Evolutionary conservation across 345 rosid genomes (phyloP).

Genomic region (Populus simonii): DNA sequence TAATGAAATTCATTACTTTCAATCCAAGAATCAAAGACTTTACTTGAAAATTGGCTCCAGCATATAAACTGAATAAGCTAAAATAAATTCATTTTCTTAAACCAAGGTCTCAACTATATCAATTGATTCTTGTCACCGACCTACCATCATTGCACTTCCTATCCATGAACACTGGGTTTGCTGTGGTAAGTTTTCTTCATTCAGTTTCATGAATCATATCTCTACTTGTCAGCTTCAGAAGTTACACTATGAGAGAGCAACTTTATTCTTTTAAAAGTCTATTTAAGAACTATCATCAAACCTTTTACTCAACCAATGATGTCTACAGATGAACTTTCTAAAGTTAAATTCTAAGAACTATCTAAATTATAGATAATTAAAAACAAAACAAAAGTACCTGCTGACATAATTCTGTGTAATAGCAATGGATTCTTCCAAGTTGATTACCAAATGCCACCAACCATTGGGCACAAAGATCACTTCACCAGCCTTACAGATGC

Average conservation of each 20-base stretch:
- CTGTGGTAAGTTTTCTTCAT: background rate
- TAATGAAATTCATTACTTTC: background rate
- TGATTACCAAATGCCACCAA: conserved; percentile 99
- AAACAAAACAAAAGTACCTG: conserved; percentile 44
- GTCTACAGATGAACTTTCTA: background rate
- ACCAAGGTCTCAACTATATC: background rate
- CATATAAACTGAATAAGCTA: background rate
- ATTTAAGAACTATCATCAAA: background rate
- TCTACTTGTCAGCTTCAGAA: background rate
- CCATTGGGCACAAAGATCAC: conserved; percentile 94
- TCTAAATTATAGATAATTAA: background rate
- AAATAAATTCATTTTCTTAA: background rate
- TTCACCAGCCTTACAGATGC: conserved; percentile 92
- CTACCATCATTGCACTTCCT: background rate
- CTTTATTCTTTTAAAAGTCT: background rate
- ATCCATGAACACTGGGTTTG: background rate
- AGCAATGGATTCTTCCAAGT: conserved; percentile 89
- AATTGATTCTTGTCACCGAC: background rate
- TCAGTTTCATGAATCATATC: background rate
- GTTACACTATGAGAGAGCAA: background rate
- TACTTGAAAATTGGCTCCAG: background rate
- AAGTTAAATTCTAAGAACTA: background rate
- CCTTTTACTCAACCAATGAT: background rate
- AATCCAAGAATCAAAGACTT: background rate
- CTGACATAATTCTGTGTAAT: conserved; percentile 94